These are phyloP conservation scores for Phytophthora meadii DNA, from an alignment of 352 stramenopile genomes.

Conservation along the genomic window DNA sequence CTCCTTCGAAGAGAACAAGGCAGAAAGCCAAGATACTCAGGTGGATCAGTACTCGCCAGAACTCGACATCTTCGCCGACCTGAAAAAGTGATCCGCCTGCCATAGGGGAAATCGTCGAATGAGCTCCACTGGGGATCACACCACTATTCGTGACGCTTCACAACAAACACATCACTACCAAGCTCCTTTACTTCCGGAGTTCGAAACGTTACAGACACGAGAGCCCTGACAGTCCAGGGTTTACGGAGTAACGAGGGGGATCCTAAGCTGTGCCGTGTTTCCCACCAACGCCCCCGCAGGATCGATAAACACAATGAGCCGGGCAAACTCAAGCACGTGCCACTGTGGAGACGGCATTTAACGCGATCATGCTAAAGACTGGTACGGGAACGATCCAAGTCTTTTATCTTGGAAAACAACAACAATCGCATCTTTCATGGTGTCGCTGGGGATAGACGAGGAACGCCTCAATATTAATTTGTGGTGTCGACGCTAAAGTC, in stretches of 20 bases:
- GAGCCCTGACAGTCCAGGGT: slow-evolving; percentile 1
- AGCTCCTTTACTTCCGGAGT: slow-evolving; percentile 19
- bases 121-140: slow-evolving; percentile 4
- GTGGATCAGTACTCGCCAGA: slow-evolving; percentile 55
- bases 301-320: slow-evolving; percentile 23
- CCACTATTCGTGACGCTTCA: slow-evolving; percentile 7
- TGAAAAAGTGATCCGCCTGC: slow-evolving; percentile 56
- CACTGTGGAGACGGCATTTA: slow-evolving; percentile 5
- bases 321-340: slow-evolving; percentile 7
- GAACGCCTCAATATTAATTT: slow-evolving; percentile 19
- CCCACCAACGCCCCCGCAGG: slow-evolving; percentile 20
- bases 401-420: not conserved
- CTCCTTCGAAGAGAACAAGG: slow-evolving; percentile 55
- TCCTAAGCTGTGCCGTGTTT: slow-evolving; percentile 15
- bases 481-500: slow-evolving; percentile 18
- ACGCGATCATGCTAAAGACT: slow-evolving; percentile 8
- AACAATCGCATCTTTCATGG: slow-evolving; percentile 19
- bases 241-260: slow-evolving; percentile 17
- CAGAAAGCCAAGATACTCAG: slow-evolving; percentile 55
- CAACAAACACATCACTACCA: not conserved
- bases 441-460: slow-evolving; percentile 23
- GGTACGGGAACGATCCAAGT: not conserved
- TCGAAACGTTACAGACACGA: slow-evolving; percentile 20
- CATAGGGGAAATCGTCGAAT: slow-evolving; percentile 29
- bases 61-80: slow-evolving; percentile 65